A percentile compares a stretch with the other conserved stretches of the same genome.
Conservation (phyloP, 805 yeast genomes). For the Maudiozyma pseudohumilis region DNA sequence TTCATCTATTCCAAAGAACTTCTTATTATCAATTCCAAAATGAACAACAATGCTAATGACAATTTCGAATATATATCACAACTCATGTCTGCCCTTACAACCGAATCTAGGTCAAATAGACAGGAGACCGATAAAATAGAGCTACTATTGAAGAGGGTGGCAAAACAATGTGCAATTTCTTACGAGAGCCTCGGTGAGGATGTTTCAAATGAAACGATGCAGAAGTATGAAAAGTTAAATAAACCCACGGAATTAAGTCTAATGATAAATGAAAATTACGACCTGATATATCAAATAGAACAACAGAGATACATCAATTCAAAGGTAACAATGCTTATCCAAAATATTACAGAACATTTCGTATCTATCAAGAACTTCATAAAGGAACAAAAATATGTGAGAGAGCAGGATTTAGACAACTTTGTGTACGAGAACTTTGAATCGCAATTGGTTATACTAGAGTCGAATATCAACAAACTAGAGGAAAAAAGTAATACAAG, state of each 20-base stretch:
- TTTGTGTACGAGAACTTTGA: conserved; percentile 17
- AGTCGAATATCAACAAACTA: conserved; percentile 8
- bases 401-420: conserved; percentile 13
- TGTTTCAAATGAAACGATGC: conserved; percentile 9
- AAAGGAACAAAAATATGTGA: conserved; percentile 20
- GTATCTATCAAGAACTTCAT: conserved; percentile 23
- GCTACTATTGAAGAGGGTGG: conserved; percentile 17
- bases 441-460: conserved; percentile 9
- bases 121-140: conserved; percentile 23
- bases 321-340: conserved; percentile 18
- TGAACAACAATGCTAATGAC: conserved; percentile 15
- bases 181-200: conserved; percentile 16
- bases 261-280: conserved; percentile 21
- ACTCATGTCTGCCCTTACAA: conserved; percentile 16
- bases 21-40: too few relatives aligned
- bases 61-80: conserved; percentile 24
- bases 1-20: too few relatives aligned
- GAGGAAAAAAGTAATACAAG: conserved; percentile 6
- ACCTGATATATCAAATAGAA: conserved; percentile 22
- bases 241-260: conserved; percentile 11
- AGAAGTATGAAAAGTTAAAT: conserved; percentile 6
- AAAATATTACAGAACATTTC: conserved; percentile 23
- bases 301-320: conserved; percentile 22
- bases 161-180: conserved; percentile 22
- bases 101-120: conserved; percentile 20